A percentile compares a stretch with the other conserved stretches of the same genome.
These are phyloP conservation scores for Nicotiana attenuata DNA, from an alignment of 257 asterid genomes.

Conservation along the genomic window DNA sequence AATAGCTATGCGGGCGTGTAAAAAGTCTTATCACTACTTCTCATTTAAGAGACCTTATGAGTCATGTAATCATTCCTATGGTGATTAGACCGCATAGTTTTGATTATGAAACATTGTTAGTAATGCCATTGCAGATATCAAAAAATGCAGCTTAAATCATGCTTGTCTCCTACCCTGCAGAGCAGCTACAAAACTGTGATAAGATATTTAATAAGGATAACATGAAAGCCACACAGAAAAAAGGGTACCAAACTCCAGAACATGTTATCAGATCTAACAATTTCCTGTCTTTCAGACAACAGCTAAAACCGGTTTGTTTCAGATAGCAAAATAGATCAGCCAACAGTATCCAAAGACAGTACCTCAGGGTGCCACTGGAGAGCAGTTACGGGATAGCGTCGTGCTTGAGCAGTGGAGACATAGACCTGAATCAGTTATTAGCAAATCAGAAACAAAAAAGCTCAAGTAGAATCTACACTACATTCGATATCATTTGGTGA, in stretches of 20 bases:
- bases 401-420: conserved; percentile 81
- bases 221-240: neutral
- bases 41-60: neutral
- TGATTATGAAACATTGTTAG: neutral
- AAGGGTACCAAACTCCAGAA: neutral
- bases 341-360: neutral
- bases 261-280: neutral
- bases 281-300: neutral
- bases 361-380: conserved; percentile 99
- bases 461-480: neutral
- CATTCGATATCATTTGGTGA: neutral
- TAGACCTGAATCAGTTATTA: conserved; percentile 46
- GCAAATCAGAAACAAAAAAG: neutral
- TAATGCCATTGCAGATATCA: neutral
- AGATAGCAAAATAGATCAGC: neutral
- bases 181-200: neutral
- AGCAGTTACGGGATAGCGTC: conserved; percentile 70
- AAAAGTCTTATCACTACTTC: neutral
- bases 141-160: neutral
- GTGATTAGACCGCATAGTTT: neutral
- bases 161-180: neutral
- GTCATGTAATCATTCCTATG: neutral
- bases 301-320: neutral
- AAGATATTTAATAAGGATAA: neutral
- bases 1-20: neutral